Percentiles rank a stretch among this genome's conserved stretches.
phyloP scores from a whole-genome alignment of 2,329 filamentous ascomycete genomes.

The Didymella pinodella region DNA sequence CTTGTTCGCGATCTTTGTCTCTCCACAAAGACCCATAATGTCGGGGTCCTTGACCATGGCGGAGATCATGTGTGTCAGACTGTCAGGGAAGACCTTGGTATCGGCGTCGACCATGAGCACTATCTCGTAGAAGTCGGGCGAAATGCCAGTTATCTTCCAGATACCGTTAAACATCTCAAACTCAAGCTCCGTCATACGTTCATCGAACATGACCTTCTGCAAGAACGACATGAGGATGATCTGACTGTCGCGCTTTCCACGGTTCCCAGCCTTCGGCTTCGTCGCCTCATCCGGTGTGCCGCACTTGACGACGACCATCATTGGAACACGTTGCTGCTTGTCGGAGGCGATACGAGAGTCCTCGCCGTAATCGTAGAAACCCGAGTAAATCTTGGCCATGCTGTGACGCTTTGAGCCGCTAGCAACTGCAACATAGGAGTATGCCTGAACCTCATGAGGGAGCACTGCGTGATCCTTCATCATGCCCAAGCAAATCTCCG shows the following conservation, averaged over 20 bases:
- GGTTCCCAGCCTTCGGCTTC: conserved; percentile 90
- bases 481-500: conserved; percentile 90
- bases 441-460: conserved; percentile 83
- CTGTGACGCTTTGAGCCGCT: conserved; percentile 98
- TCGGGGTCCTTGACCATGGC: conserved; percentile 99
- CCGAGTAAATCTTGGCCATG: conserved; percentile 98
- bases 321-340: conserved; percentile 95
- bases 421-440: conserved; percentile 95
- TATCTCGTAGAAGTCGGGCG: conserved; percentile 96
- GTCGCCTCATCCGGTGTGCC: conserved; percentile 86
- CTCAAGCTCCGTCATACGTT: conserved; percentile 98
- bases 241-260: conserved; percentile 98
- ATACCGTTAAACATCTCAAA: conserved; percentile 99
- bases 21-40: conserved; percentile 98
- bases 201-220: conserved; percentile 99
- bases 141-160: conserved; percentile 98
- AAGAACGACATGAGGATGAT: conserved; percentile 99
- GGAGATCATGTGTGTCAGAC: conserved; percentile 96
- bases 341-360: conserved; percentile 80
- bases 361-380: conserved; percentile 95
- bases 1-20: conserved; percentile 99
- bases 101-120: conserved; percentile 99
- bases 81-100: conserved; percentile 98
- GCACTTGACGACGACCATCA: conserved; percentile 96
- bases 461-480: conserved; percentile 87